A percentile compares a stretch with the other conserved stretches of the same genome.
Evolutionary conservation across 768 basidiomycete genomes (phyloP).

Genomic region (Termitomyces sp.): DNA sequence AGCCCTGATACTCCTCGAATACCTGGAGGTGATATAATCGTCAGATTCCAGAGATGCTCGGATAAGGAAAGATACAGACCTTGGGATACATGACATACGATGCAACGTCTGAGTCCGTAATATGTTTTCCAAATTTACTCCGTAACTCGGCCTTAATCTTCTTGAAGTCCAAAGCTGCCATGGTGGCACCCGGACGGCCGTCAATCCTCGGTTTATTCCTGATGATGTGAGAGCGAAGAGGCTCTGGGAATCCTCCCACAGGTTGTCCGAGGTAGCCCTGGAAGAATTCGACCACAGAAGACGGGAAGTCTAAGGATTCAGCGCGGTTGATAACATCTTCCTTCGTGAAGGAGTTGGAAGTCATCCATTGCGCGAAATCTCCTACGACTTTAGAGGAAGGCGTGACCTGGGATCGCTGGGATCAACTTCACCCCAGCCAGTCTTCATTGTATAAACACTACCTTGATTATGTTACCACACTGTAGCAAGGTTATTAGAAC

Average conservation of each 20-base stretch:
- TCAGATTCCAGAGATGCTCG: background rate
- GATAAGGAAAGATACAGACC: constrained; percentile 35
- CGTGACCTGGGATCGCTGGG: constrained; percentile 56
- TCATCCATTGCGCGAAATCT: constrained; percentile 99
- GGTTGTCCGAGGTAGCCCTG: constrained; percentile 98
- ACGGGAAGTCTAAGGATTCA: constrained; percentile 93
- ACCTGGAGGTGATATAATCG: constrained; percentile 42
- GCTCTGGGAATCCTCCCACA: constrained; percentile 98
- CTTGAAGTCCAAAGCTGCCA: constrained; percentile 90
- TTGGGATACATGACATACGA: constrained; percentile 99
- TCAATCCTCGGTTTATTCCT: constrained; percentile 93
- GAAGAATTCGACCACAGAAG: constrained; percentile 97
- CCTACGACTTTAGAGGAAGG: constrained; percentile 99
- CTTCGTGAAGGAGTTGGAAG: constrained; percentile 86
- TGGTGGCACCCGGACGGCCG: constrained; percentile 82
- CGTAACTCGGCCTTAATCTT: constrained; percentile 91
- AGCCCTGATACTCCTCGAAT: constrained; percentile 95
- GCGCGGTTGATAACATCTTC: constrained; percentile 83
- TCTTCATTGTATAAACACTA: constrained; percentile 12
- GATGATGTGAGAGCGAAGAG: constrained; percentile 86
- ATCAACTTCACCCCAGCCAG: background rate
- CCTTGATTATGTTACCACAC: constrained; percentile 98
- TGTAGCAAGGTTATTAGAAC: constrained; percentile 22
- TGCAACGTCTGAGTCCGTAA: constrained; percentile 88
- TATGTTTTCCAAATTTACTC: constrained; percentile 92